These are phyloP conservation scores for Ganoderma boninense DNA, from an alignment of 1,284 basidiomycete genomes.

Conservation along the genomic window DNA sequence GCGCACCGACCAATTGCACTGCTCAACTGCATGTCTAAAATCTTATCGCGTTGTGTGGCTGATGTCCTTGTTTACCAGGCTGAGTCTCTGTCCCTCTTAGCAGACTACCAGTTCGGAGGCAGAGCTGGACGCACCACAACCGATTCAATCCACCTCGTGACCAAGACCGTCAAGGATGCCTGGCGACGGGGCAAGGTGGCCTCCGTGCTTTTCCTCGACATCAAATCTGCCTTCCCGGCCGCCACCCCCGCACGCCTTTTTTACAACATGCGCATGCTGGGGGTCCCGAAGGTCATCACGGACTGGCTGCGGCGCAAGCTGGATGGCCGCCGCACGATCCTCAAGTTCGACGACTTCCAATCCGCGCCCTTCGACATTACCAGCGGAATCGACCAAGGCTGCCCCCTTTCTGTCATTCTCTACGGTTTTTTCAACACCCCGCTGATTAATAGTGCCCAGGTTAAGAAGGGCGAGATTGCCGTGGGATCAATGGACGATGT, in stretches of 20 bases:
- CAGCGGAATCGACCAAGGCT: constrained; percentile 45
- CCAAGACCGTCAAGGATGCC: constrained; percentile 41
- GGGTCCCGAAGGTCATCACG: constrained; percentile 38
- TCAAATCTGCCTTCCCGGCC: constrained; percentile 51
- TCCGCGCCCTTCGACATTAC: constrained; percentile 36
- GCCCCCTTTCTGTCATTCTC: constrained; percentile 32
- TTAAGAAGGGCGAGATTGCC: constrained; percentile 27
- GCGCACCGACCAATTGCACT: constrained; percentile 52
- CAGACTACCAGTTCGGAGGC: constrained; percentile 46
- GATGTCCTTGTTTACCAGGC: constrained; percentile 34
- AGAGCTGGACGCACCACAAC: constrained; percentile 44
- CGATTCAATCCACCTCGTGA: constrained; percentile 46
- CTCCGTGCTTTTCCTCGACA: constrained; percentile 46
- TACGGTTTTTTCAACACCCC: constrained; percentile 44
- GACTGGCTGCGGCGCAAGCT: constrained; percentile 38
- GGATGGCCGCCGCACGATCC: constrained; percentile 31
- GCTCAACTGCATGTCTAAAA: constrained; percentile 46
- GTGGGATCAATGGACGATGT: constrained; percentile 42
- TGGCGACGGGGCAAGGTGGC: constrained; percentile 45
- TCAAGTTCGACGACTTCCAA: constrained; percentile 42
- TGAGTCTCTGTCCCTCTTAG: constrained; percentile 36
- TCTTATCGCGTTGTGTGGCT: constrained; percentile 40
- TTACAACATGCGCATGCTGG: constrained; percentile 41
- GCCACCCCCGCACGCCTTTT: constrained; percentile 38
- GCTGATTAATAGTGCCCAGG: constrained; percentile 31